Base-by-base conservation (phyloP, 2,329 filamentous ascomycete species). In the Sporothrix brasiliensis region DNA sequence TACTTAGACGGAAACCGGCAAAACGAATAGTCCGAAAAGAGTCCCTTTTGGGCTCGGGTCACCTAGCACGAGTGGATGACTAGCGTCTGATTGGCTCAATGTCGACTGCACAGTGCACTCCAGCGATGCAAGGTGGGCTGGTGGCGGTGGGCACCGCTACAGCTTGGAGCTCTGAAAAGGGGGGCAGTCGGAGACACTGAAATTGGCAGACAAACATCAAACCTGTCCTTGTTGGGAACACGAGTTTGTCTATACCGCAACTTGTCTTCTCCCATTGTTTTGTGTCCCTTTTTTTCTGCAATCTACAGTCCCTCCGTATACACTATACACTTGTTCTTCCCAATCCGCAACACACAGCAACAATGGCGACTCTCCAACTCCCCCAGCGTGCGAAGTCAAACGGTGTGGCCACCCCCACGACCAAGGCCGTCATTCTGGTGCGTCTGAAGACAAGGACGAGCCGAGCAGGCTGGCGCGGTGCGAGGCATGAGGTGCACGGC, bases 341-440 rank as follows among this genome's bases (percentile, higher is more conserved):
- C 49, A 41, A 63, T n/a, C 21, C 27, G 16, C 34, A 14, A 27
- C 50, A 14, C 21, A 47, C 39, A 47, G n/a, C 76, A 56, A 77
- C 65, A 74, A 87, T 87, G 58, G 39, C 58, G 85, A 85, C 84
- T 73, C 84, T 88, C 71, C 85, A 88, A 75, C 82, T 89, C 75
- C 85, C 86, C 75, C 79, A 83, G 78, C 82, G 83, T 70, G 79
- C 80, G 72, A 82, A 82, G 77, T 85, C 83, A 75, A 85, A 84
- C 79, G 83, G 84, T 75, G 76, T 80, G 74, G 74, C 77, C 60
- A 86, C 88, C 13, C n/a, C 58, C 78, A 86, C 89, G 74, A 97
- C 94, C 79, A 98, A 97, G 84, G 94, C 94, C 75, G 91, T 97
- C 76, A 97, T 98, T 82, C 84, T 98, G 85, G 94, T 97, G 86